phyloP scores from a whole-genome alignment of 345 rosid genomes.

The Gossypium raimondii region DNA sequence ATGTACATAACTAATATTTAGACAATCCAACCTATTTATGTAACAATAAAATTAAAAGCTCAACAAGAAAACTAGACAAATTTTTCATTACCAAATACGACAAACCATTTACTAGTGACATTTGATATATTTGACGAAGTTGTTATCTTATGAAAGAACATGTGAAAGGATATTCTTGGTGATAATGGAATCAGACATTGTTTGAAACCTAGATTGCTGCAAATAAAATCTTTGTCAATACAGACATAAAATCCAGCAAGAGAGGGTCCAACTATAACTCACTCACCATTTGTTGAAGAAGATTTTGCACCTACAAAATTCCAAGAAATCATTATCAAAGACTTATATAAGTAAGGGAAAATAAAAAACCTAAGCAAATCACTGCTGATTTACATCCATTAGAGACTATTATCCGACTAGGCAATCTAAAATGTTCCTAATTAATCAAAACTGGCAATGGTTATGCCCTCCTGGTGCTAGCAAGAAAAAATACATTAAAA shows the following conservation, averaged over 20 bases:
- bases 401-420: not conserved
- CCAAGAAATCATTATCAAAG: slow-evolving; percentile 4
- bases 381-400: not conserved
- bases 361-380: not conserved
- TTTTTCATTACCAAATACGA: not conserved
- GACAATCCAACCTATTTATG: slow-evolving; percentile 7
- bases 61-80: not conserved
- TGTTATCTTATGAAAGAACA: slow-evolving; percentile 5
- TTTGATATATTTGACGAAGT: not conserved
- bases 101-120: not conserved
- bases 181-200: slow-evolving; percentile 73
- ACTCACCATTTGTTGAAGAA: slow-evolving; percentile 71
- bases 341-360: not conserved
- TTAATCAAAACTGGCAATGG: not conserved
- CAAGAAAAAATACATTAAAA: not conserved
- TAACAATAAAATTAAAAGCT: not conserved
- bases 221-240: slow-evolving; percentile 19
- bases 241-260: not conserved
- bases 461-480: not conserved
- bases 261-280: slow-evolving; percentile 19
- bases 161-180: slow-evolving; percentile 61
- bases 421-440: not conserved
- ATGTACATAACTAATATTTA: not conserved
- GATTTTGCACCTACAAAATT: slow-evolving; percentile 56
- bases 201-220: slow-evolving; percentile 77